These are phyloP conservation scores for Sicyos edulis DNA, from an alignment of 306 rosid species.

Conservation along the genomic window DNA sequence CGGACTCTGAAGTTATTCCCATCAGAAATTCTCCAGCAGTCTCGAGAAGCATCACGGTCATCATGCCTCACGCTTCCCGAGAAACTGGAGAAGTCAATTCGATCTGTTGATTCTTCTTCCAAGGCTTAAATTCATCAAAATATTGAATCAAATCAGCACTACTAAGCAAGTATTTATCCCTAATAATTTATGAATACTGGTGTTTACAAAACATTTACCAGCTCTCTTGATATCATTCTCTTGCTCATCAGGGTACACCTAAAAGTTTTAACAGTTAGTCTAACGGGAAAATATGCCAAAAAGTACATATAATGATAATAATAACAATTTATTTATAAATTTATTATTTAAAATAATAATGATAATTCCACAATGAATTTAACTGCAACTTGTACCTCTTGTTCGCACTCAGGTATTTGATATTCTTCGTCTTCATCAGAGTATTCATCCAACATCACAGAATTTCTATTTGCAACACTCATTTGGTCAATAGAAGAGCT, in stretches of 20 bases:
- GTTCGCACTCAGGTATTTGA: conserved; percentile 84
- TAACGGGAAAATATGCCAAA: not conserved
- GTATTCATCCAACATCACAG: conserved; percentile 86
- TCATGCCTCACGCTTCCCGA: conserved; percentile 73
- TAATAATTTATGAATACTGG: conserved; percentile 6
- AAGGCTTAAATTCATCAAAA: conserved; percentile 43
- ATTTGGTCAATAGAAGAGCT: conserved; percentile 46
- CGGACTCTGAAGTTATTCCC: conserved; percentile 94
- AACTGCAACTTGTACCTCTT: conserved; percentile 49
- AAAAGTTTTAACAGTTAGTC: conserved; percentile 21
- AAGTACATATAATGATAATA: not conserved
- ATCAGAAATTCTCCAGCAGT: conserved; percentile 93
- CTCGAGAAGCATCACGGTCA: conserved; percentile 79
- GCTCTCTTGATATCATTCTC: conserved; percentile 53
- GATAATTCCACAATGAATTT: not conserved
- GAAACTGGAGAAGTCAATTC: conserved; percentile 79
- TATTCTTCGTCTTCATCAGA: conserved; percentile 95
- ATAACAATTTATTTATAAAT: not conserved
- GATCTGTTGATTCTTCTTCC: conserved; percentile 74
- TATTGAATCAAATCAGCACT: conserved; percentile 27
- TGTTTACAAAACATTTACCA: conserved; percentile 36
- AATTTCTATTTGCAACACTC: conserved; percentile 63
- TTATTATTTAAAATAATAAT: not conserved
- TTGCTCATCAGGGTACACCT: conserved; percentile 56
- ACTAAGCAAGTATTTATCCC: not conserved